Conservation (phyloP, 495 filamentous ascomycete species). For the Margaritispora aquatica region DNA sequence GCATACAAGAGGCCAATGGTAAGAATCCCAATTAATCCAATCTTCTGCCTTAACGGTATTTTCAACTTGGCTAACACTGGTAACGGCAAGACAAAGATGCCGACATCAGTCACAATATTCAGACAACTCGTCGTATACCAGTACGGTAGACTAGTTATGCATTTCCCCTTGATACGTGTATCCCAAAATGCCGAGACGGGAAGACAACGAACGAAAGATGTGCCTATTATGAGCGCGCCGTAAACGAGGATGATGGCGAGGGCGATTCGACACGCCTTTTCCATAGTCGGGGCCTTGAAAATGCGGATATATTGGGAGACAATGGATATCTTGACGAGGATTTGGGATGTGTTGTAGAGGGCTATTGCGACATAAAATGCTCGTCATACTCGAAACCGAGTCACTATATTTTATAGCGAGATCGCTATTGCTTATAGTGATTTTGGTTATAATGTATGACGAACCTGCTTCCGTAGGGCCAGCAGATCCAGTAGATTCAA, state of each 20-base stretch:
- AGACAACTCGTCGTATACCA: slow-evolving; percentile 29
- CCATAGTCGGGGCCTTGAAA: neutral
- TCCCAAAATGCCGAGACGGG: slow-evolving; percentile 47
- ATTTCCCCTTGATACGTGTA: slow-evolving; percentile 34
- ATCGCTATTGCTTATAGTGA: too few relatives aligned
- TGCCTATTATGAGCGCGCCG: neutral
- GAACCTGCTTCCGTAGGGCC: too few relatives aligned
- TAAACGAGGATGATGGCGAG: neutral
- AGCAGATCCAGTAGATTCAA: too few relatives aligned
- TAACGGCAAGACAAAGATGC: slow-evolving; percentile 35
- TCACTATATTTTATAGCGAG: too few relatives aligned
- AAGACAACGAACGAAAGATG: slow-evolving; percentile 32
- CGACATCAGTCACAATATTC: slow-evolving; percentile 41
- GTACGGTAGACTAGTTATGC: slow-evolving; percentile 34
- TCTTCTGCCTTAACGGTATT: slow-evolving; percentile 27
- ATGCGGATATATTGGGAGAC: neutral
- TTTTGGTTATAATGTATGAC: too few relatives aligned
- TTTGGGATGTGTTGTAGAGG: slow-evolving; percentile 1
- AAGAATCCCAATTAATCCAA: slow-evolving; percentile 32
- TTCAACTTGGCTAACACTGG: slow-evolving; percentile 27
- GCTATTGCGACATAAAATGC: too few relatives aligned
- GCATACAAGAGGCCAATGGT: slow-evolving; percentile 21
- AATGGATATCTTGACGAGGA: slow-evolving; percentile 1
- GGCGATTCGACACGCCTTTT: neutral
- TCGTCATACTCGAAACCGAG: too few relatives aligned